A percentile compares a stretch with the other conserved stretches of the same genome.
phyloP scores from a whole-genome alignment of 441 rosid genomes.

The Macaranga tanarius region DNA sequence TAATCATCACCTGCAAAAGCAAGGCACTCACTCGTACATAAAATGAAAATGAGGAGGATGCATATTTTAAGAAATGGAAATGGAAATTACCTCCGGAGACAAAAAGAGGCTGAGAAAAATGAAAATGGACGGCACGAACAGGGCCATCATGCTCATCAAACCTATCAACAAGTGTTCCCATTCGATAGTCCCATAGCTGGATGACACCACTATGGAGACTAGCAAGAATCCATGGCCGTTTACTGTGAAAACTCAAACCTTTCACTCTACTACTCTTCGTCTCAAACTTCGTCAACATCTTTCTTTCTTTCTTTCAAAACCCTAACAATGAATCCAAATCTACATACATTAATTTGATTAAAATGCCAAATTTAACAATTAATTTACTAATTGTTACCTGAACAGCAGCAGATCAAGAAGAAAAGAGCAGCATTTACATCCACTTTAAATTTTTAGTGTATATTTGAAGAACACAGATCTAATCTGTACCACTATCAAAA shows the following conservation, averaged over 20 bases:
- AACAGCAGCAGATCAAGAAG: no score
- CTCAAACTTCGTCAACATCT: constrained; percentile 82
- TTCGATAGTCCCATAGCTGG: constrained; percentile 92
- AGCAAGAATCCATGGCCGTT: constrained; percentile 89
- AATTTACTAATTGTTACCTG: no score
- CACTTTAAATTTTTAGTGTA: no score
- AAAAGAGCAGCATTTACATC: no score
- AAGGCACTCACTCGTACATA: no score
- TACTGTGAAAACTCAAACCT: constrained; percentile 77
- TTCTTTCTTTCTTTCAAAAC: constrained; percentile 3
- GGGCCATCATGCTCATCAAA: constrained; percentile 93
- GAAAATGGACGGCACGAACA: constrained; percentile 85
- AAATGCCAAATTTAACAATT: no score
- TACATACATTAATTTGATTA: no score
- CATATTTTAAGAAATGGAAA: no score
- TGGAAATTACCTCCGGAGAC: constrained; percentile 97
- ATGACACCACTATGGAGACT: constrained; percentile 90
- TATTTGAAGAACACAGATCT: no score
- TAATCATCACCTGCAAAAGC: constrained; percentile 78
- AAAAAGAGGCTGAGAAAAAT: constrained; percentile 67
- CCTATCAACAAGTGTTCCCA: constrained; percentile 79
- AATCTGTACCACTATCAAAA: no score
- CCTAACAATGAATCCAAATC: no score
- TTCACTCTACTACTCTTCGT: constrained; percentile 88
- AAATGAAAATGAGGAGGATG: no score